Evolutionary conservation across 345 rosid genomes (phyloP), one percentile per base, ranked within the genome.

Genomic region (Syzygium jambos): DNA sequence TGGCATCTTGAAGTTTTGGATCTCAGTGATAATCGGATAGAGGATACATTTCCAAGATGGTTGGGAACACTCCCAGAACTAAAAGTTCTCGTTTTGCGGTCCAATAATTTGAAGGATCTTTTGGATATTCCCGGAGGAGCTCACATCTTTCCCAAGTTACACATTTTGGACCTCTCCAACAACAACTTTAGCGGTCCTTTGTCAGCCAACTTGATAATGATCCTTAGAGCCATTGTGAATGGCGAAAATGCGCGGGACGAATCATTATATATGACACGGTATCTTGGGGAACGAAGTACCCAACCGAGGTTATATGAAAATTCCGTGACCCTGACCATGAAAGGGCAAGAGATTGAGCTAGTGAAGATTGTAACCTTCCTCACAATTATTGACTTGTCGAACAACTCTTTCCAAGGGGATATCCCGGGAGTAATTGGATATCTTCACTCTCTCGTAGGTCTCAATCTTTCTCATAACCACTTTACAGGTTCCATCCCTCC

Each of bases 251-350:
- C 1, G 5, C n/a, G 3, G 5, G n/a, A 10, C 12, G 5, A 2
- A 22, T 56, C 61, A 56, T 56, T 4, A 2, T 56, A 56, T 56
- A 56, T 56, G 11, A 56, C 61, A 56, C 5, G n/a, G 43, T 41
- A 27, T 11, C 6, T 12, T 2, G 4, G 17, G 4, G 0, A 2
- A n/a, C 4, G 1, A 5, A 5, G 6, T 41, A 15, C 4, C 4
- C 6, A 14, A 22, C 10, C 0, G 0, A 2, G n/a, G n/a, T 4
- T 4, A 9, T 56, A 23, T 5, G n/a, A 56, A 56, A 56, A 56
- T 56, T 56, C 6, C 2, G n/a, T 10, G 63, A 4, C 63, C 0
- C 1, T 56, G 1, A 23, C 12, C n/a, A 23, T 23, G n/a, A 23
- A 56, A 56, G 63, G 63, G 63, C 12, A 4, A 56, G 0, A 56